Percentiles rank a stretch among this genome's conserved stretches.
Conservation (phyloP, 495 filamentous ascomycete species). For the Penicillium verhagenii region DNA sequence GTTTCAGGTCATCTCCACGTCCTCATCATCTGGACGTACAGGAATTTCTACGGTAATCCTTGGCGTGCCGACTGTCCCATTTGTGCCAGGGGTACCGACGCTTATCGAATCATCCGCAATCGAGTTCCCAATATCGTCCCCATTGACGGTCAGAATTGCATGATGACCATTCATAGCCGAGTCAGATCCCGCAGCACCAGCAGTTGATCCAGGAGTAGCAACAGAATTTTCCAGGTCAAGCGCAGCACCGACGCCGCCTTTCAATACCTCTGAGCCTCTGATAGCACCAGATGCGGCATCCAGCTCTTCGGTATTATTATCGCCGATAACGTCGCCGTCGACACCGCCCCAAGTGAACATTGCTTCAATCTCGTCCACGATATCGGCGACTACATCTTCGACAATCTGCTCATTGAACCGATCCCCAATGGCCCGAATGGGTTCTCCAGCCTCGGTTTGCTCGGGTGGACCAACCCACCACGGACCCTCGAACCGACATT, state of each 20-base stretch:
- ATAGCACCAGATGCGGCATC: constrained; percentile 31
- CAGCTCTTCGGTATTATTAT: constrained; percentile 27
- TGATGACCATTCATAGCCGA: constrained; percentile 27
- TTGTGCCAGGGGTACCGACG: constrained; percentile 26
- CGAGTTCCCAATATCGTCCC: constrained; percentile 16
- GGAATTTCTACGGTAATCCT: constrained; percentile 21
- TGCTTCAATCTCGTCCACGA: constrained; percentile 84
- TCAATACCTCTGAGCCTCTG: constrained; percentile 37
- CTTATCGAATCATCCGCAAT: constrained; percentile 29
- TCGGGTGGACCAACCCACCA: constrained; percentile 83
- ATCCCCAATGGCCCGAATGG: constrained; percentile 64
- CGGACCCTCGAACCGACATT: constrained; percentile 85
- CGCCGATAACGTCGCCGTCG: constrained; percentile 38
- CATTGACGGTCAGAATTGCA: constrained; percentile 14
- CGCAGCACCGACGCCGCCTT: constrained; percentile 37
- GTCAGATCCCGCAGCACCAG: constrained; percentile 18
- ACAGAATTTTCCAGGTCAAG: constrained; percentile 30
- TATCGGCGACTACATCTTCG: constrained; percentile 88
- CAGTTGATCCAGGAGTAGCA: constrained; percentile 6
- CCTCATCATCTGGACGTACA: constrained; percentile 24
- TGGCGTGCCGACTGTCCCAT: constrained; percentile 26
- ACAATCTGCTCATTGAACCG: constrained; percentile 92
- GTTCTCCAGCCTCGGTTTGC: constrained; percentile 30
- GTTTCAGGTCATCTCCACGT: constrained; percentile 40
- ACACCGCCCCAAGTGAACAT: constrained; percentile 49